Base-by-base conservation (phyloP, 1,139 yeast species). In the Candida albicans region DNA sequence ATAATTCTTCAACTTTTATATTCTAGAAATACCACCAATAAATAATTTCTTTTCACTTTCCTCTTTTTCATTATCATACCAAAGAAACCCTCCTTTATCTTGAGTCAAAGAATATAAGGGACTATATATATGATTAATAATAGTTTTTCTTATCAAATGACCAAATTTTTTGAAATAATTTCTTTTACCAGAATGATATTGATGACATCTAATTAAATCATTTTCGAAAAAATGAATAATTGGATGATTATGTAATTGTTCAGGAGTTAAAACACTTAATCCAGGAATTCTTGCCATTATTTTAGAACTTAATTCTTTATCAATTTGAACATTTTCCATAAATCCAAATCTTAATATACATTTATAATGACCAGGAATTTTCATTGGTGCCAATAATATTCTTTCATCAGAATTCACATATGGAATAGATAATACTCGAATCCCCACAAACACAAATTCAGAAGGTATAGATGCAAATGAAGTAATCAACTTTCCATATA, bases 281-380 rank as follows among this genome's bases (percentile, higher is more conserved):
- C 54, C 63, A 1, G 67, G 63, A 29, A 67, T 47, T 12, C 55
- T 46, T 12, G 49, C 44, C 42, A 70, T 48, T 11, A 73, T 67
- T n/a, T 52, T 54, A 7, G 56, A 48, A 31, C 60, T 51, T 39
- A 70, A 51, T 7, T 47, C 51, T 15, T 56, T 47, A 45, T 63
- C 66, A 32, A 73, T 58, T 34, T 48, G 46, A 9, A 69, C 59
- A 18, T 65, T 65, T 47, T 73, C 77, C 70, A 70, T 72, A 54
- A 74, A 75, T 5, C 81, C 81, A 47, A 65, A 72, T 38, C 77
- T 58, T 9, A 75, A 47, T 14, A 75, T 60, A 51, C 79, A 75
- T 46, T 76, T 62, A 58, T 67, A 74, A 47, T 75, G 74, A 1
- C 77, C 77, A 0, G 70, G 65, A 27, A 73, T 53, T 41, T 60